Percentiles rank a stretch among this genome's conserved stretches.
phyloP scores from a whole-genome alignment of 805 yeast species.

The Crinitomyces ghanaensis region DNA sequence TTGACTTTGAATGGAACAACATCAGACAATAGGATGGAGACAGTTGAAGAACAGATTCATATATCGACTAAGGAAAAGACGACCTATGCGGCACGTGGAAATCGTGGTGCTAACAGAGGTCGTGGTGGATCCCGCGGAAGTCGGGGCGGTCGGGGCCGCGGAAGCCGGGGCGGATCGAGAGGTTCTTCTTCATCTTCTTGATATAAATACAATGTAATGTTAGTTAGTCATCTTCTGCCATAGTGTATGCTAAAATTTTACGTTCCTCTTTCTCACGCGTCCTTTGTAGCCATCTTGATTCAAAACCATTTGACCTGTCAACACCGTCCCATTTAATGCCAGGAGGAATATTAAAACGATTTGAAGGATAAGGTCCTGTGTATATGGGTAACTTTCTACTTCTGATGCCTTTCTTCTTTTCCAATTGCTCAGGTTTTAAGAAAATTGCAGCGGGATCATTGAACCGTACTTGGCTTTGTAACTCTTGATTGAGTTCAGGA shows the following conservation, averaged over 20 bases:
- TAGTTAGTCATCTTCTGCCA: slow-evolving; percentile 11
- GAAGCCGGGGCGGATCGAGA: slow-evolving; percentile 1
- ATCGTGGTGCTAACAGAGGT: slow-evolving; percentile 18
- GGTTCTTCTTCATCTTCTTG: too few species aligned
- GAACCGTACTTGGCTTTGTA: slow-evolving; percentile 27
- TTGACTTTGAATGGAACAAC: slow-evolving; percentile 11
- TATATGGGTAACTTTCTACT: slow-evolving; percentile 45
- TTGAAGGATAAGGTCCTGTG: slow-evolving; percentile 44
- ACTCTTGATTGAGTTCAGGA: slow-evolving; percentile 26
- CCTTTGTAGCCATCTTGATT: slow-evolving; percentile 41
- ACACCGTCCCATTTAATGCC: slow-evolving; percentile 90
- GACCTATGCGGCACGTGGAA: slow-evolving; percentile 2
- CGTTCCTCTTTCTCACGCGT: slow-evolving; percentile 16
- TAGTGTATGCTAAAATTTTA: slow-evolving; percentile 10
- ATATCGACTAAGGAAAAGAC: slow-evolving; percentile 6
- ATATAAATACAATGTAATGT: too few species aligned
- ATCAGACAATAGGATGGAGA: slow-evolving; percentile 4
- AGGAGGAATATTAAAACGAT: slow-evolving; percentile 66
- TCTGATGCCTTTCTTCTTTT: slow-evolving; percentile 10
- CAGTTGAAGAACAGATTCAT: slow-evolving; percentile 6
- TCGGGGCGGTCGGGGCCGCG: slow-evolving; percentile 9
- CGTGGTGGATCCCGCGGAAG: slow-evolving; percentile 15
- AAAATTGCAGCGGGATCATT: slow-evolving; percentile 60
- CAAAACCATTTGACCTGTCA: slow-evolving; percentile 83
- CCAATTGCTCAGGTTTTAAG: slow-evolving; percentile 17